Conservation (phyloP, 2,329 filamentous ascomycete species). For the Penicillium sp. region DNA sequence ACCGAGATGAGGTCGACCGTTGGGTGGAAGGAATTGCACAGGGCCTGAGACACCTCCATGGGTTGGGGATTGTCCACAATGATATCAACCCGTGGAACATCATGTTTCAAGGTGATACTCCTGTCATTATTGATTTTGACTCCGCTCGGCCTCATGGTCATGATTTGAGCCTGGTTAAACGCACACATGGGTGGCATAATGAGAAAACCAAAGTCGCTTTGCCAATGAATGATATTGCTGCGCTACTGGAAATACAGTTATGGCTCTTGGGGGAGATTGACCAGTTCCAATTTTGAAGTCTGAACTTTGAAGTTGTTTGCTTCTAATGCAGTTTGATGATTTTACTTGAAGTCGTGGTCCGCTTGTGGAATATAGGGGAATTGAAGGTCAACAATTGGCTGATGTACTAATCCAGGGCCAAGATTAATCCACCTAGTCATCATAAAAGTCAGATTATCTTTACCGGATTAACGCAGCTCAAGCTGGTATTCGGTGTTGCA, state of each 20-base stretch:
- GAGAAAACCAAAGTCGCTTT: not conserved
- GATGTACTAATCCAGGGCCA: not conserved
- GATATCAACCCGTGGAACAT: conserved; percentile 95
- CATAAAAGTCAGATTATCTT: not conserved
- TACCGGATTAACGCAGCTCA: not conserved
- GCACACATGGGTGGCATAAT: conserved; percentile 7
- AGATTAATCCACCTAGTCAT: conserved; percentile 10
- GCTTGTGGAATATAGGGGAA: not conserved
- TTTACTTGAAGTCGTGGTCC: not conserved
- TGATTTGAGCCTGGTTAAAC: conserved; percentile 1
- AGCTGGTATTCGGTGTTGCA: conserved; percentile 6
- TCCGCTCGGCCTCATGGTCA: conserved; percentile 2
- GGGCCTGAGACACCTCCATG: conserved; percentile 80
- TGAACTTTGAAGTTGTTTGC: not conserved
- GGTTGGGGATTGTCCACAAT: conserved; percentile 81
- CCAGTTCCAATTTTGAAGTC: not conserved
- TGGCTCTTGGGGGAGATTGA: conserved; percentile 2
- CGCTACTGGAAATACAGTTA: conserved; percentile 3
- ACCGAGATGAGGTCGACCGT: not conserved
- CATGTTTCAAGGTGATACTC: conserved; percentile 58
- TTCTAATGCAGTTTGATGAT: not conserved
- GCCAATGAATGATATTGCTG: conserved; percentile 5
- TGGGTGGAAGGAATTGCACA: conserved; percentile 17
- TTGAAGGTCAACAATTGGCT: not conserved
- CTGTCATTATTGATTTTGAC: conserved; percentile 17